A percentile compares a stretch with the other conserved stretches of the same genome.
Conservation (phyloP, 257 asterid genomes). For the Rhazya stricta region DNA sequence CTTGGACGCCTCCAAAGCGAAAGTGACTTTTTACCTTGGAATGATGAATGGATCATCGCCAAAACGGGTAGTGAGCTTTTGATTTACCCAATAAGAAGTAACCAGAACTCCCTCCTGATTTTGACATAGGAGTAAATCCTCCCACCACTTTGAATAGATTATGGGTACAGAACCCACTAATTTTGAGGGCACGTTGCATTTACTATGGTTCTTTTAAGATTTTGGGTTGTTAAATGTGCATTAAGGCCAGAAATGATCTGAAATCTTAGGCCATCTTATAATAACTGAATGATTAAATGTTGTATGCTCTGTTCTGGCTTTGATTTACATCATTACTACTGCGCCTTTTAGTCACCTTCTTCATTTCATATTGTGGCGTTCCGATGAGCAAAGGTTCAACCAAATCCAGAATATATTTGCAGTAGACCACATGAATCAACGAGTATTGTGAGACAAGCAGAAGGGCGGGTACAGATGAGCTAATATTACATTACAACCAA, state of each 20-base stretch:
- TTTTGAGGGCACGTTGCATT: not conserved
- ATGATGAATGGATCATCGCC: not conserved
- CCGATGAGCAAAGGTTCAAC: not conserved
- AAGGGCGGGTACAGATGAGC: not conserved
- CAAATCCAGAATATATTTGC: not conserved
- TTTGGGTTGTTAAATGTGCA: not conserved
- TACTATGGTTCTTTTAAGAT: not conserved
- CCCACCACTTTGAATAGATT: not conserved
- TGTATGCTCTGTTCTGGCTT: no score
- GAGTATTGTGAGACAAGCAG: not conserved
- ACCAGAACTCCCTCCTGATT: not conserved
- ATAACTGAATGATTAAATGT: not conserved
- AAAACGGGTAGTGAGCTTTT: not conserved
- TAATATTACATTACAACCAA: slow-evolving; percentile 10
- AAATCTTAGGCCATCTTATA: no score
- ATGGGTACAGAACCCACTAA: not conserved
- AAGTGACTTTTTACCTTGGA: not conserved
- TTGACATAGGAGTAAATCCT: not conserved
- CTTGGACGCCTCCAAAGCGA: not conserved
- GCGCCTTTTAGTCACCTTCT: no score
- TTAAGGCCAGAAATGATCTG: not conserved
- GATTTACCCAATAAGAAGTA: not conserved
- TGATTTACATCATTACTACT: no score
- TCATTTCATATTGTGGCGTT: no score
- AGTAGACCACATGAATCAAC: not conserved